Evolutionary conservation across 192 early-diverging fungal species (phyloP), one percentile per base, ranked within the genome.

Genomic region (Gamsiella multidivaricata): DNA sequence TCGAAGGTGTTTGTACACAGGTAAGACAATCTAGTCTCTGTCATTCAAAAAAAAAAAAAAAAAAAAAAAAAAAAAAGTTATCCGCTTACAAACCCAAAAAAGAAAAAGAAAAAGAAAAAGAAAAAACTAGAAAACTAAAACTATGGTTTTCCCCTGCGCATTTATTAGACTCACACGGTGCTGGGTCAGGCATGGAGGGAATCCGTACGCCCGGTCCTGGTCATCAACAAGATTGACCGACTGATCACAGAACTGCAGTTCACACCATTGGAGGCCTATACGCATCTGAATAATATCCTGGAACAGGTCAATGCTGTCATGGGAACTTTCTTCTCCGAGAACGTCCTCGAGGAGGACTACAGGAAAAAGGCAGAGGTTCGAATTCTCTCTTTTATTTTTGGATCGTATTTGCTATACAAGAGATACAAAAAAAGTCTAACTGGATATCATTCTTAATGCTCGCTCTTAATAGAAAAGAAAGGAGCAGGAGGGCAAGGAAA

Each of bases 1-100:
- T 99, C 22, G 98, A 99, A 80, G 98, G 98, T 31, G 95, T 98
- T 17, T 98, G 97, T 83, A 96, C 98, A n/a, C 97, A 94, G 87
- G 91, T 93, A 75, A 36, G 61, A 23, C 29, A 32, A 26, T 7
- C 32, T 11, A 41, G n/a, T 34, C 2, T 11, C 3, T 11, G 8
- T 14, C 11, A 34, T 23, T 25, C 22, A 33, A 11, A 34, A 58
- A 22, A 58, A 33, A 58, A 29, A 34, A 58, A 41, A 41, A 41
- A 41, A 41, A 41, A 41, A 41, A 41, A 41, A 41, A 20, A 22
- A 58, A 1, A 43, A 31, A 43, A 17, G 41, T 22, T 7, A 3
- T 9, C 46, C 34, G 51, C 10, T 33, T 26, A 47, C 23, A 28
- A 29, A 4, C 14, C n/a, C 11, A 0, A 0, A 18, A 15, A 42